Evolutionary conservation across 1,284 basidiomycete species (phyloP).

Genomic region (Trichosporon ovoides): DNA sequence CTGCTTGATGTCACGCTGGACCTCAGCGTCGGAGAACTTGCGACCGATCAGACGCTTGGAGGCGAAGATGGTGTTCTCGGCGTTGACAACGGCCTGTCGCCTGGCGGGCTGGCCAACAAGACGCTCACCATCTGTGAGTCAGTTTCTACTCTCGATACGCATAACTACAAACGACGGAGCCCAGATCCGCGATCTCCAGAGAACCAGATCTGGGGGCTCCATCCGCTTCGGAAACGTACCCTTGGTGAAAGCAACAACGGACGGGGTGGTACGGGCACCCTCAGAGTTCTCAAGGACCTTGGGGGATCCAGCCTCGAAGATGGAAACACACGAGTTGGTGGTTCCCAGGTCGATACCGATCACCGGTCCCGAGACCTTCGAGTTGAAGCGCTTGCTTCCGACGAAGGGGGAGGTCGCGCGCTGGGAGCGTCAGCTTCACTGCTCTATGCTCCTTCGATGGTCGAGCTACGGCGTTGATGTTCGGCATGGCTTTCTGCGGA

Average conservation of each 20-base stretch:
- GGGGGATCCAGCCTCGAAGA: constrained; percentile 92
- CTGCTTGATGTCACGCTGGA: constrained; percentile 74
- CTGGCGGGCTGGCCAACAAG: constrained; percentile 94
- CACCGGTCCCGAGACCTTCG: constrained; percentile 52
- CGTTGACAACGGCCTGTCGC: constrained; percentile 95
- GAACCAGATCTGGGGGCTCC: not conserved
- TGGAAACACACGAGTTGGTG: constrained; percentile 81
- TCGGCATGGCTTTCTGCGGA: no score
- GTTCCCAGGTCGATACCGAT: constrained; percentile 54
- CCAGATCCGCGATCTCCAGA: not conserved
- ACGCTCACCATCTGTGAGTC: constrained; percentile 63
- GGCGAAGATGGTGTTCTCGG: constrained; percentile 86
- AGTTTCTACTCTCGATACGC: no score
- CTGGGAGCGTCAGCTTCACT: constrained; percentile 19
- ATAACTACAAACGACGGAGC: no score
- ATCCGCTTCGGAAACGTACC: constrained; percentile 45
- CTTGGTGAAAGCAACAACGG: constrained; percentile 97
- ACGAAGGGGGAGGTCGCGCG: constrained; percentile 33
- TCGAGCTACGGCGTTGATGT: not conserved
- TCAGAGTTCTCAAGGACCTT: constrained; percentile 97
- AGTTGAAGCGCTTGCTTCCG: constrained; percentile 48
- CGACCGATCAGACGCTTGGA: constrained; percentile 97
- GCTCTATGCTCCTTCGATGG: no score
- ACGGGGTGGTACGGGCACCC: constrained; percentile 95
- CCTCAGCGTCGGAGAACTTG: constrained; percentile 87